A percentile compares a stretch with the other conserved stretches of the same genome.
Evolutionary conservation across 148 eudicot genomes (phyloP).

Genomic region (Fagopyrum esculentum): DNA sequence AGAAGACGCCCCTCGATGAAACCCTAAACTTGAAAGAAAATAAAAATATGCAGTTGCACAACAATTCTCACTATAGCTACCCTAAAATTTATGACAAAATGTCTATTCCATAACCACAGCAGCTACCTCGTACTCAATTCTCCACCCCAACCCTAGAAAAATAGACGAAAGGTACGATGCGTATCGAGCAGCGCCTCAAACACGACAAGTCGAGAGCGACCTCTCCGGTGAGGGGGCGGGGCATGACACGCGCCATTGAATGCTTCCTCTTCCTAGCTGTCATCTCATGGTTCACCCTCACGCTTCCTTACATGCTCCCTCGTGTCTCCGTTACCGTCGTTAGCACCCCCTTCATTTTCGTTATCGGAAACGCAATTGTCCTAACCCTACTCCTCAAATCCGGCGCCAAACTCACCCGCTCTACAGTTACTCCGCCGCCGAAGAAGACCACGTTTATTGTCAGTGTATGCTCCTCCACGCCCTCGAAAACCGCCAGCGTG

Average conservation of each 20-base stretch:
- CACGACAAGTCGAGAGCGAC: not conserved
- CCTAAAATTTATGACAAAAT: no score
- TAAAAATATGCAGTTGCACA: no score
- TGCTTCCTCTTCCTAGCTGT: slow-evolving; percentile 17
- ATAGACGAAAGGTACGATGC: not conserved
- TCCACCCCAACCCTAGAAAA: not conserved
- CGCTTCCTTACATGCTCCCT: slow-evolving; percentile 27
- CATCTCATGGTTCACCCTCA: slow-evolving; percentile 33
- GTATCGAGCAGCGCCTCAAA: not conserved
- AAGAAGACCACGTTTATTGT: not conserved
- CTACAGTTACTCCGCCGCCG: not conserved
- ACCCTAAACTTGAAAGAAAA: no score
- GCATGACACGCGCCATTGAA: slow-evolving; percentile 29
- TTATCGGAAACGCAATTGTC: slow-evolving; percentile 40
- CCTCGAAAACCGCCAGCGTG: not conserved
- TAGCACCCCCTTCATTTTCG: slow-evolving; percentile 39
- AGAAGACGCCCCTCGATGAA: no score
- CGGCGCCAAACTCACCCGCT: slow-evolving; percentile 14
- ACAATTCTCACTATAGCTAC: no score
- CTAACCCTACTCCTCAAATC: slow-evolving; percentile 38
- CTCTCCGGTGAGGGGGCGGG: not conserved
- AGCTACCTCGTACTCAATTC: not conserved
- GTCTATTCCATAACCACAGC: not conserved
- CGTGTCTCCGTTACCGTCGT: slow-evolving; percentile 18
- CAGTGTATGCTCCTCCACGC: not conserved